A percentile compares a stretch with the other conserved stretches of the same genome.
These are phyloP conservation scores for Gypsophila paniculata DNA, from an alignment of 179 eudicot genomes.

Conservation along the genomic window DNA sequence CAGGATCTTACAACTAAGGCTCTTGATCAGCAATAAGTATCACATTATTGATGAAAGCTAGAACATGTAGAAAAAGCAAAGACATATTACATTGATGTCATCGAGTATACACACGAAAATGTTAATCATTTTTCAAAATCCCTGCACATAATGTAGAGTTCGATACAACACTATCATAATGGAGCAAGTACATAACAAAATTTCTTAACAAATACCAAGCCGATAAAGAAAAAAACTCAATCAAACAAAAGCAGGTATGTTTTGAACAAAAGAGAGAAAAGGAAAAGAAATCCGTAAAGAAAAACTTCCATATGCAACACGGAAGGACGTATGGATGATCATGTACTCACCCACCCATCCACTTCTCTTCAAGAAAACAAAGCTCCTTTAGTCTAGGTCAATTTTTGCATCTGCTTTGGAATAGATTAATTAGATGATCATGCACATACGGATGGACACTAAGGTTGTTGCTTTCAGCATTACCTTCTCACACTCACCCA, in stretches of 20 bases:
- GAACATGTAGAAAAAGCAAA: background rate
- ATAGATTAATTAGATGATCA: no score
- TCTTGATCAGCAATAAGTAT: background rate
- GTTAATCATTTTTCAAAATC: no score
- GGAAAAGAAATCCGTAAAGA: background rate
- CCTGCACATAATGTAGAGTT: no score
- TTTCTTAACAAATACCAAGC: background rate
- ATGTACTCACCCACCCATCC: no score
- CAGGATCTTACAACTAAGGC: background rate
- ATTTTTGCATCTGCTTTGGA: no score
- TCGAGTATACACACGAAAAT: background rate
- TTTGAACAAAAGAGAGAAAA: background rate
- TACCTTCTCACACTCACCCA: no score
- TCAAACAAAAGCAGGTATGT: background rate
- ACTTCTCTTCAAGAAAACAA: background rate
- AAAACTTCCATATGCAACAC: background rate
- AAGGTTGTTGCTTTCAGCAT: no score
- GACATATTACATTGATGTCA: background rate
- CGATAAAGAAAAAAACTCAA: background rate
- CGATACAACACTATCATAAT: no score
- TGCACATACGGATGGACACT: no score
- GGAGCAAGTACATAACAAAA: background rate
- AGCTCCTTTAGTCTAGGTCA: no score
- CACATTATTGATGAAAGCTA: background rate
- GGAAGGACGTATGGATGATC: no score